phyloP scores from a whole-genome alignment of 345 rosid species.

The Populus deltoides region DNA sequence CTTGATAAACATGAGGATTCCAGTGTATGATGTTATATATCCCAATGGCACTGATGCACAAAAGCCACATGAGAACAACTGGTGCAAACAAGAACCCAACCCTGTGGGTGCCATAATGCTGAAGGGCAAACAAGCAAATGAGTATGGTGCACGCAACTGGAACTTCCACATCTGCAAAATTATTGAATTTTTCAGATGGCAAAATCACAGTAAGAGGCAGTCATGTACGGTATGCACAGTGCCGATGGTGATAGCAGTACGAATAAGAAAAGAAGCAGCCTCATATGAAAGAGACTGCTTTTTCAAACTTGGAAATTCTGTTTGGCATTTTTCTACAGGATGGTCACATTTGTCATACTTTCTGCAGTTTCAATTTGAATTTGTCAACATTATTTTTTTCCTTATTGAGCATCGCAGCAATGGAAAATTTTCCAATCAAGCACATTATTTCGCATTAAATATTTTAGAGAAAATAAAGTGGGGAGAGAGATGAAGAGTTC shows the following conservation, averaged over 20 bases:
- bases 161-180: constrained; percentile 69
- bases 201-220: constrained; percentile 10
- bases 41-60: constrained; percentile 77
- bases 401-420: neutral
- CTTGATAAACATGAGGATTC: constrained; percentile 86
- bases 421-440: neutral
- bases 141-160: constrained; percentile 77
- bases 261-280: neutral
- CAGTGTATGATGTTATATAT: constrained; percentile 68
- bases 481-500: neutral
- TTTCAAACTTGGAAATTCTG: neutral
- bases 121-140: constrained; percentile 80
- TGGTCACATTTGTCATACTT: neutral
- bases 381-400: neutral
- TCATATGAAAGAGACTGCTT: neutral
- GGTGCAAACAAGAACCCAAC: constrained; percentile 92
- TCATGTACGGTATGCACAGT: neutral
- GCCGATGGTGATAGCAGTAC: neutral
- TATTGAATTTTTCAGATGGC: neutral
- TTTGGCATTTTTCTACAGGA: neutral
- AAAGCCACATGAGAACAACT: constrained; percentile 68
- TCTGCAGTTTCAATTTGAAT: neutral
- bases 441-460: neutral
- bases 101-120: constrained; percentile 85
- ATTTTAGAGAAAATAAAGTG: too few species aligned